Percentiles rank a stretch among this genome's conserved stretches.
These are phyloP conservation scores for Scutellaria baicalensis DNA, from an alignment of 257 asterid genomes.

Conservation along the genomic window DNA sequence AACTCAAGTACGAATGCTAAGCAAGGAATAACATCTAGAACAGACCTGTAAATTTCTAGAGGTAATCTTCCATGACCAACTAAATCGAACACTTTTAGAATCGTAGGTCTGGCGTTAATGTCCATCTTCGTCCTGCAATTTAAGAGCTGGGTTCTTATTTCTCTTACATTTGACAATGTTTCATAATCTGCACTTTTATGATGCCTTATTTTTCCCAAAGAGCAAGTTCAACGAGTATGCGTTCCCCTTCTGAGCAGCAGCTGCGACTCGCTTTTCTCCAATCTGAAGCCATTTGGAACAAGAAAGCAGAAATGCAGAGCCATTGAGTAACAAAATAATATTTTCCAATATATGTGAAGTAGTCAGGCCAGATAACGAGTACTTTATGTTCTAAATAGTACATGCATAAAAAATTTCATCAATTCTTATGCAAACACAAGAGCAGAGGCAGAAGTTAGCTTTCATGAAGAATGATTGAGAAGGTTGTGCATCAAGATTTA, in stretches of 20 bases:
- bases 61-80: too few relatives aligned
- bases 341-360: background rate
- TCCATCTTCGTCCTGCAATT: background rate
- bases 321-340: background rate
- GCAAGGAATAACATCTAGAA: too few relatives aligned
- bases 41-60: too few relatives aligned
- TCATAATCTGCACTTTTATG: slow-evolving; percentile 12
- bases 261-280: slow-evolving; percentile 76
- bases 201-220: slow-evolving; percentile 52
- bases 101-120: background rate
- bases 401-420: background rate
- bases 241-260: slow-evolving; percentile 74
- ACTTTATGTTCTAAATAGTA: background rate
- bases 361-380: background rate
- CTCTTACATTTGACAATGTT: background rate
- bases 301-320: background rate
- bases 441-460: background rate
- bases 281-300: slow-evolving; percentile 36
- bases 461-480: background rate
- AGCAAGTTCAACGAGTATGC: slow-evolving; percentile 76
- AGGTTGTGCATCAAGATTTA: background rate
- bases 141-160: background rate
- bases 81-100: too few relatives aligned
- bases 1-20: too few relatives aligned
- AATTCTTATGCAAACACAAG: background rate